Percentiles rank a stretch among this genome's conserved stretches.
These are phyloP conservation scores for Phytophthora ramorum DNA, from an alignment of 352 stramenopile species.

Conservation along the genomic window DNA sequence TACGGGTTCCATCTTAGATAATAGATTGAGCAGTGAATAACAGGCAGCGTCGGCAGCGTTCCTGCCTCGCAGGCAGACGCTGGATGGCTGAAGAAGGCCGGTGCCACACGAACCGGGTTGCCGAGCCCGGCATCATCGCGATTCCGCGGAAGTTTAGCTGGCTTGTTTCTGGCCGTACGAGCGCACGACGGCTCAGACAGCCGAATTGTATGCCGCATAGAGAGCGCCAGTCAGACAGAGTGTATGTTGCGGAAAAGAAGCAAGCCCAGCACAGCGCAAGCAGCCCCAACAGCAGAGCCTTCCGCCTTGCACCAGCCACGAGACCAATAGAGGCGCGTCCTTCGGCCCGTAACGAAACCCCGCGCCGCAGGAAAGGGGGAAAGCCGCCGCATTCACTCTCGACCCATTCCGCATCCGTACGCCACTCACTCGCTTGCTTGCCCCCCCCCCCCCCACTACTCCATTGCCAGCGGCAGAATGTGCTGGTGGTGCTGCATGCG, in stretches of 20 bases:
- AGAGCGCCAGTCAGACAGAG: slow-evolving; percentile 28
- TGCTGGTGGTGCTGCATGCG: slow-evolving; percentile 92
- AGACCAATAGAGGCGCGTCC: slow-evolving; percentile 1
- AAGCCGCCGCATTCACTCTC: neutral
- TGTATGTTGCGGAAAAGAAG: slow-evolving; percentile 36
- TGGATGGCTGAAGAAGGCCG: slow-evolving; percentile 29
- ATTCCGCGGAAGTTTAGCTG: slow-evolving; percentile 20
- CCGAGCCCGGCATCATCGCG: neutral
- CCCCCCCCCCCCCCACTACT: too few species aligned
- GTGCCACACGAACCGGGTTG: slow-evolving; percentile 4
- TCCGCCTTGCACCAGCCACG: slow-evolving; percentile 3
- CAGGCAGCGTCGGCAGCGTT: neutral
- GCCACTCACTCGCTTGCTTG: neutral
- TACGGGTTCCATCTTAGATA: too few species aligned
- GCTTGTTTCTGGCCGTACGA: slow-evolving; percentile 30
- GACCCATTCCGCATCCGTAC: too few species aligned
- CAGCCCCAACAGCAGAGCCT: neutral
- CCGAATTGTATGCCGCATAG: slow-evolving; percentile 35
- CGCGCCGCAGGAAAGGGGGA: neutral
- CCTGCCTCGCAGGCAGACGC: too few species aligned
- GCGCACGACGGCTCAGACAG: slow-evolving; percentile 17
- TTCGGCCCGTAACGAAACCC: neutral
- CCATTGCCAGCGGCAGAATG: slow-evolving; percentile 30
- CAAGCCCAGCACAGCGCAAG: slow-evolving; percentile 12
- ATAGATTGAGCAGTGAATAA: too few species aligned